Evolutionary conservation across 1,139 yeast genomes (phyloP).

Genomic region (Nadsonia commutata): DNA sequence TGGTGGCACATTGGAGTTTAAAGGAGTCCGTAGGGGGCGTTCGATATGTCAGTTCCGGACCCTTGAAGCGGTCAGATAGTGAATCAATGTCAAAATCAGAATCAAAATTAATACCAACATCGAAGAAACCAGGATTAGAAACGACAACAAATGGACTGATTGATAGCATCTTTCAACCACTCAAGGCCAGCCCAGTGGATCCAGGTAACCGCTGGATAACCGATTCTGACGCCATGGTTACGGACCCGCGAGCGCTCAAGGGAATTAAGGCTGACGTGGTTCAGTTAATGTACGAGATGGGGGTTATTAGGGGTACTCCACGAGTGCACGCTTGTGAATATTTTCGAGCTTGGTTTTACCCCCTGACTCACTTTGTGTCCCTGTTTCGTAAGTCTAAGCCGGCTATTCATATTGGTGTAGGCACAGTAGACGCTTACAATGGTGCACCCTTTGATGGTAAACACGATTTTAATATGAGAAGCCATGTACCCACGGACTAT

Average conservation of each 20-base stretch:
- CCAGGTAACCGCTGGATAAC: background rate
- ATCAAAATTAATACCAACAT: too few species aligned
- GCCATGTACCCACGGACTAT: background rate
- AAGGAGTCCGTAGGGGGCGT: too few species aligned
- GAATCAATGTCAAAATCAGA: too few species aligned
- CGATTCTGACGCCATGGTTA: background rate
- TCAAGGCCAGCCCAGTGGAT: background rate
- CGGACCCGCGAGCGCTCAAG: background rate
- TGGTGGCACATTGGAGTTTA: too few species aligned
- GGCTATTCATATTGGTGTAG: conserved; percentile 14
- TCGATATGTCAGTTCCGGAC: too few species aligned
- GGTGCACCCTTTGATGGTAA: background rate
- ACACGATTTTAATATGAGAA: background rate
- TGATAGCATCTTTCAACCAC: background rate
- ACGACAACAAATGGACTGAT: background rate
- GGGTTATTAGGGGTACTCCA: conserved; percentile 10
- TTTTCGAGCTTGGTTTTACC: conserved; percentile 24
- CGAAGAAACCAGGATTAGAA: too few species aligned
- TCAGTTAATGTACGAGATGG: conserved; percentile 8
- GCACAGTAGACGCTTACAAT: background rate
- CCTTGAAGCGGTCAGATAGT: too few species aligned
- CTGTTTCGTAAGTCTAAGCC: conserved; percentile 38
- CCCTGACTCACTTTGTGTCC: conserved; percentile 32
- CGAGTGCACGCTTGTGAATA: conserved; percentile 8
- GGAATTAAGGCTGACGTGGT: background rate